A percentile compares a stretch with the other conserved stretches of the same genome.
Evolutionary conservation across 1,139 yeast genomes (phyloP).

Genomic region (Yamadazyma friedrichii): DNA sequence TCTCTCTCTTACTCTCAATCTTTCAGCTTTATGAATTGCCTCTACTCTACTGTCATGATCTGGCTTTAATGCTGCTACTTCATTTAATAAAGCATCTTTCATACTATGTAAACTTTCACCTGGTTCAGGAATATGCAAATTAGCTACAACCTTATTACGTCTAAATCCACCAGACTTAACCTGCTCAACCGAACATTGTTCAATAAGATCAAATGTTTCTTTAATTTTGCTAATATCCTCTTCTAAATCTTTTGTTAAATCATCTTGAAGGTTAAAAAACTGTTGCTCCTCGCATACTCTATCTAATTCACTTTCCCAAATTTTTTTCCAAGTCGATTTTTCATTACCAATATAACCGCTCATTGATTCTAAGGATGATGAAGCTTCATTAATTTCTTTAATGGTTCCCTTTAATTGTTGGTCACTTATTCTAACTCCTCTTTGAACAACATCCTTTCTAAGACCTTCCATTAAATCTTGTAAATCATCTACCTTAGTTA

Average conservation of each 20-base stretch:
- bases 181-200: constrained; percentile 80
- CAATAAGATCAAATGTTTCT: constrained; percentile 79
- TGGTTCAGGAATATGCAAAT: constrained; percentile 57
- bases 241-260: constrained; percentile 71
- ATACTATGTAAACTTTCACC: constrained; percentile 63
- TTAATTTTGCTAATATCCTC: constrained; percentile 79
- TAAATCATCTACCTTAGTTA: constrained; percentile 84
- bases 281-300: constrained; percentile 93
- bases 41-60: constrained; percentile 82
- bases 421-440: constrained; percentile 82
- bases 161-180: constrained; percentile 37
- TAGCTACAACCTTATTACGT: constrained; percentile 39
- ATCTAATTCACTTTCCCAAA: constrained; percentile 91
- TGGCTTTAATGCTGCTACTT: constrained; percentile 77
- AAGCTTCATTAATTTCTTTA: constrained; percentile 64
- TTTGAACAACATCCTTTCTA: constrained; percentile 86
- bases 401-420: constrained; percentile 68
- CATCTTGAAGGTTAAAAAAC: constrained; percentile 86
- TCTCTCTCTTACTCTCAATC: constrained; percentile 69
- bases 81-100: constrained; percentile 76
- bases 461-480: constrained; percentile 91
- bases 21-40: constrained; percentile 87
- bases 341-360: constrained; percentile 64
- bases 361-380: constrained; percentile 50
- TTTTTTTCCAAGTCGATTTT: constrained; percentile 82